Evolutionary conservation across 2,329 filamentous ascomycete genomes (phyloP).

Genomic region (Blastomyces gilchristii): DNA sequence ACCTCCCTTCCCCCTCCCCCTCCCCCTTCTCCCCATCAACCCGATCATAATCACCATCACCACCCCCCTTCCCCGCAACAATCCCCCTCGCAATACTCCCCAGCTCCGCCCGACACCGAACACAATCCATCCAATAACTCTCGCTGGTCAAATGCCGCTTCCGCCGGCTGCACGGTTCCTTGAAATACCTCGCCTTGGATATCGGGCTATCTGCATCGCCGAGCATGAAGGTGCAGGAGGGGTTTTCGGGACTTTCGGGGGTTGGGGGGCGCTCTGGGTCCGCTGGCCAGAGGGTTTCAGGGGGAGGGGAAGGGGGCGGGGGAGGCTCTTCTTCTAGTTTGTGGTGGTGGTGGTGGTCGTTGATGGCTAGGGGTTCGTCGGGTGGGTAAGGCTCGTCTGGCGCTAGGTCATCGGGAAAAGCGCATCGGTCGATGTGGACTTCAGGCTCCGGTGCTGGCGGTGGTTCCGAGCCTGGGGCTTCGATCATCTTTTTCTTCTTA

Average conservation of each 20-base stretch:
- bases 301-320: background rate
- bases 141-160: background rate
- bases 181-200: background rate
- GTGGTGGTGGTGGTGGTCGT: too few species aligned
- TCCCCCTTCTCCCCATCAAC: background rate
- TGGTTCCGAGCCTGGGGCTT: background rate
- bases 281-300: background rate
- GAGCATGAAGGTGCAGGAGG: background rate
- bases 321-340: background rate
- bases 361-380: background rate
- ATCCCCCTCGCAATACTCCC: background rate
- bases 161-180: background rate
- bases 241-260: too few species aligned
- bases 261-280: background rate
- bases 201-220: background rate
- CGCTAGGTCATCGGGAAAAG: background rate
- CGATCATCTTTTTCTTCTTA: too few species aligned
- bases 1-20: background rate
- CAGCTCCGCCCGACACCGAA: background rate
- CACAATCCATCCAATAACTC: background rate
- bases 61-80: background rate
- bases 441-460: background rate
- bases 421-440: background rate
- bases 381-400: background rate
- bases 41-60: too few species aligned